Evolutionary conservation across 164 flowering plant species (phyloP).

Genomic region (Macadamia integrifolia): DNA sequence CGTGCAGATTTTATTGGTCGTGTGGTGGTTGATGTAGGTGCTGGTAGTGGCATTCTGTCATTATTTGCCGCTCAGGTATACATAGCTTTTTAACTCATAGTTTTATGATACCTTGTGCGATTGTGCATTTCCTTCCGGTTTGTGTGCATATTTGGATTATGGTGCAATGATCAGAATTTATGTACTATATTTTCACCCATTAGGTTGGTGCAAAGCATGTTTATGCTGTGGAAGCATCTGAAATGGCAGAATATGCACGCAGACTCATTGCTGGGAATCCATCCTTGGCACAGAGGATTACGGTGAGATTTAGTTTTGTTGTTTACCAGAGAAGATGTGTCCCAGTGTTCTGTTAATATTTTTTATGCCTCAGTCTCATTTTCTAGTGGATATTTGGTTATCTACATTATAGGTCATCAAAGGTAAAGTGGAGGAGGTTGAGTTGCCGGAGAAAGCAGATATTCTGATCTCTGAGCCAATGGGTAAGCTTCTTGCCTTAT

Average conservation of each 20-base stretch:
- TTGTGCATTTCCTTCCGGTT: background rate
- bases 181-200: background rate
- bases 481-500: slow-evolving; percentile 46
- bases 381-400: slow-evolving; percentile 5
- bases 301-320: slow-evolving; percentile 35
- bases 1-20: slow-evolving; percentile 77
- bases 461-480: slow-evolving; percentile 97
- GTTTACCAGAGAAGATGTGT: background rate
- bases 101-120: background rate
- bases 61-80: slow-evolving; percentile 97
- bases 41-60: slow-evolving; percentile 99
- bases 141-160: slow-evolving; percentile 1
- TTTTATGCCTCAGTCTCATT: background rate
- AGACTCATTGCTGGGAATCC: slow-evolving; percentile 92
- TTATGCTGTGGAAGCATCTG: slow-evolving; percentile 99
- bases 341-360: background rate
- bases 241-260: slow-evolving; percentile 97
- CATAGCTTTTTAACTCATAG: background rate
- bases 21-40: slow-evolving; percentile 99
- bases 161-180: background rate
- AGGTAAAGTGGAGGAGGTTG: slow-evolving; percentile 98
- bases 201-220: slow-evolving; percentile 99
- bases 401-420: slow-evolving; percentile 58
- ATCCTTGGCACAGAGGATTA: slow-evolving; percentile 57
- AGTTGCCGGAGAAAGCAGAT: slow-evolving; percentile 98